These are phyloP conservation scores for Ramularia endophylla DNA, from an alignment of 2,329 filamentous ascomycete species.

Conservation along the genomic window DNA sequence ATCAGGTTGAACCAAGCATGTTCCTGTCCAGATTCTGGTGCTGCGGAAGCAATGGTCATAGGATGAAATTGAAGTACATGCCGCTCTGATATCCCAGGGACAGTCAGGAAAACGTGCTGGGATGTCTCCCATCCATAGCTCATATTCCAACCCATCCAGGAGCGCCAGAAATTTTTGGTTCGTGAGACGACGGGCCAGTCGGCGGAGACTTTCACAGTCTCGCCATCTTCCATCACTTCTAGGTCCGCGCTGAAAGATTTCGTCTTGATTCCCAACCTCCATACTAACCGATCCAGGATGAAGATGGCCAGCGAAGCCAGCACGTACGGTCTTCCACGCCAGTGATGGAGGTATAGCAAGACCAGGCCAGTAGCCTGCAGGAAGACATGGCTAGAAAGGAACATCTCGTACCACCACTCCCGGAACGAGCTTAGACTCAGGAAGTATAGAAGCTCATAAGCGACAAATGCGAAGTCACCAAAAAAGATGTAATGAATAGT, in stretches of 20 bases:
- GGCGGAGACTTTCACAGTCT: constrained; percentile 49
- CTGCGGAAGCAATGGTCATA: constrained; percentile 60
- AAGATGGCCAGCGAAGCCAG: constrained; percentile 51
- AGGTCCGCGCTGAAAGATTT: constrained; percentile 45
- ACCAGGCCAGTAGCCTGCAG: constrained; percentile 51
- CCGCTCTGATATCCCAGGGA: constrained; percentile 49
- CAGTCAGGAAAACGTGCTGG: constrained; percentile 58
- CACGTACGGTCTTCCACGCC: constrained; percentile 49
- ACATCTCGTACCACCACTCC: constrained; percentile 57
- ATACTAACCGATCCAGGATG: constrained; percentile 52
- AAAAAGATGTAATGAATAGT: constrained; percentile 47
- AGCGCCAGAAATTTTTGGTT: constrained; percentile 4
- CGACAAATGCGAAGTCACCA: constrained; percentile 50
- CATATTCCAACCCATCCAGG: constrained; percentile 25
- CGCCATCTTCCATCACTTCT: constrained; percentile 49
- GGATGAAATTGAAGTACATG: constrained; percentile 58
- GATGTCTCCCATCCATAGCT: constrained; percentile 52
- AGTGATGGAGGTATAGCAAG: constrained; percentile 57
- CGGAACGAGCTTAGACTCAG: constrained; percentile 57
- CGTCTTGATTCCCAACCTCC: constrained; percentile 50
- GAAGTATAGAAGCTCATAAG: constrained; percentile 57
- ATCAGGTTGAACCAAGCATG: constrained; percentile 53
- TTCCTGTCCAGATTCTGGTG: constrained; percentile 34
- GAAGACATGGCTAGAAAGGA: constrained; percentile 53
- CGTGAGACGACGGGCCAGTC: constrained; percentile 34